Evolutionary conservation across 257 asterid genomes (phyloP), one percentile per base, ranked within the genome.

Genomic region (Nicotiana benthamiana): DNA sequence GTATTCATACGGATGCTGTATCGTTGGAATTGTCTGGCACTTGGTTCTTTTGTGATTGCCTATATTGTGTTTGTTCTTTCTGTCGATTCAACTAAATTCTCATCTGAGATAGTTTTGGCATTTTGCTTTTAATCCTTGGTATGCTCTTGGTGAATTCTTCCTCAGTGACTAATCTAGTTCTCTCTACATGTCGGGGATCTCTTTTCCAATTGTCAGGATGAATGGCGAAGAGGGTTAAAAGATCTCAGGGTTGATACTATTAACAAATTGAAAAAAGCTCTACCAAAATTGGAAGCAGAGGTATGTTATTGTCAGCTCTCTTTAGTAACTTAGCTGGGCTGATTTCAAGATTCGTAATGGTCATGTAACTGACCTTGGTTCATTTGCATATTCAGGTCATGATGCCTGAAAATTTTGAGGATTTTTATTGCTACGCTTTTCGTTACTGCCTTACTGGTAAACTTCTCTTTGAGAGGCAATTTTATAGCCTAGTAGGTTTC

Each of bases 401-500:
- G 83, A 88, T 83, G 83, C 90, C 92, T 40, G 82, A 88, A 57
- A 87, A 87, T 77, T 93, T 93, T 81, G 86, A 83, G 62, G 92
- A 92, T 70, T 95, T 95, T 89, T 92, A 91, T 82, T 51, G 84
- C 16, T 95, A 59, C 40, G 88, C 97, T 80, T 93, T 93, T 57
- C 88, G 87, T 67, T 95, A 93, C 85, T 86, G 96, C 91, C 84
- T 95, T 66, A 92, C 96, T 5, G 99, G 98, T 92, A 88, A 20
- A 80, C 57, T 62, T 30, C 43, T 72, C 51, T 72, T 43, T 72
- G 59, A 22, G 52, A 70, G 27, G 4, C 59, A 46, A 72, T 43
- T 43, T 40, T 72, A 36, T 72, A 15, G 61, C 26, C 62, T 74
- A 48, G 26, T 51, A 15, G 46, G 26, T 74, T 51, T 74, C 79